Percentiles rank a stretch among this genome's conserved stretches.
Conservation (phyloP, 2,329 filamentous ascomycete species). For the Magnaporthiopsis rhizophila region DNA sequence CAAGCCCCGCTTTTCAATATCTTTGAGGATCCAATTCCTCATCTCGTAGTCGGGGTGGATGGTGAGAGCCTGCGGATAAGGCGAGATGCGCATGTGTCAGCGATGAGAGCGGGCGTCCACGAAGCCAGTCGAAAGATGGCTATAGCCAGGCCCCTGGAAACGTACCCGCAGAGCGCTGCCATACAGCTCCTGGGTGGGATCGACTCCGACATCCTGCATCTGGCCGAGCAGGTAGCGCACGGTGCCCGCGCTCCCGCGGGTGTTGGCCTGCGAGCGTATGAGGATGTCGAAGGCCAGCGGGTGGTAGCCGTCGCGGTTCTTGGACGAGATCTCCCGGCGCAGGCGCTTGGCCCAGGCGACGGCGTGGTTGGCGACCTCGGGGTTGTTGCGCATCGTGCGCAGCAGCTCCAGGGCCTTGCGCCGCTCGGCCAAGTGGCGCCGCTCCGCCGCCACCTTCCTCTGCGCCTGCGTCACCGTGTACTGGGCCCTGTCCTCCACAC, state of each 20-base stretch:
- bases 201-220: constrained; percentile 55
- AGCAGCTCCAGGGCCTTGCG: constrained; percentile 40
- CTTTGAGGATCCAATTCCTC: constrained; percentile 60
- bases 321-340: constrained; percentile 44
- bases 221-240: constrained; percentile 61
- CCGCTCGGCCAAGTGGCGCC: background rate
- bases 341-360: constrained; percentile 46
- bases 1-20: constrained; percentile 70
- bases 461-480: background rate
- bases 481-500: background rate
- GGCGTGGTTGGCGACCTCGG: background rate
- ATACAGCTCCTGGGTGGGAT: constrained; percentile 58
- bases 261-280: constrained; percentile 62
- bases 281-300: constrained; percentile 60
- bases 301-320: constrained; percentile 37
- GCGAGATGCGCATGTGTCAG: constrained; percentile 8
- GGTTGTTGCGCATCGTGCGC: constrained; percentile 26
- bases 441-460: background rate
- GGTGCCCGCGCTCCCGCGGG: constrained; percentile 57
- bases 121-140: constrained; percentile 5
- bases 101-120: background rate
- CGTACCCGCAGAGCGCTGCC: constrained; percentile 62
- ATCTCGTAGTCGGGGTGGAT: constrained; percentile 81
- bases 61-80: constrained; percentile 49
- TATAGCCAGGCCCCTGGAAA: constrained; percentile 11